phyloP scores from a whole-genome alignment of 805 yeast genomes.

The Myxozyma neotropica region DNA sequence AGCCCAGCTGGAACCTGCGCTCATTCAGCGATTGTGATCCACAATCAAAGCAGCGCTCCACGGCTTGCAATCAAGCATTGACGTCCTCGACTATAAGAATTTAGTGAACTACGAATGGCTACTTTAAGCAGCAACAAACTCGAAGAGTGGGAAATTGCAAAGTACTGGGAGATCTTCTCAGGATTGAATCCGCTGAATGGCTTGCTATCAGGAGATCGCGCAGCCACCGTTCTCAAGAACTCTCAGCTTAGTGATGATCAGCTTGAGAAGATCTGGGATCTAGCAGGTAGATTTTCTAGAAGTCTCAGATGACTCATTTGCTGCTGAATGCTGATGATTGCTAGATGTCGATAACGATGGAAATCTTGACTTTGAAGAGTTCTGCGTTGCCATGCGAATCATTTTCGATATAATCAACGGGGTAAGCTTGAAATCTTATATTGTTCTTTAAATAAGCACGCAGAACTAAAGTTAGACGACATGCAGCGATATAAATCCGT shows the following conservation, averaged over 20 bases:
- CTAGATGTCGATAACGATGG: conserved; percentile 90
- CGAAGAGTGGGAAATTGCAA: conserved; percentile 78
- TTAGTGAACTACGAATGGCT: conserved; percentile 14
- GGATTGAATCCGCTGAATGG: conserved; percentile 83
- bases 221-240: conserved; percentile 82
- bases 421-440: conserved; percentile 40
- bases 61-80: not conserved
- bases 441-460: not conserved
- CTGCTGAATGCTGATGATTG: not conserved
- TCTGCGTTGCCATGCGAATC: conserved; percentile 94
- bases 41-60: too few relatives aligned
- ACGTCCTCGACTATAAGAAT: not conserved
- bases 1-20: too few relatives aligned
- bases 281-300: too few relatives aligned
- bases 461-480: not conserved
- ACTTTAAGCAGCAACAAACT: conserved; percentile 25
- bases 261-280: conserved; percentile 82
- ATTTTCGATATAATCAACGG: conserved; percentile 90
- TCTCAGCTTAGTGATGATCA: conserved; percentile 79
- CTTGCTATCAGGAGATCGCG: conserved; percentile 80
- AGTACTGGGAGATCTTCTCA: conserved; percentile 96
- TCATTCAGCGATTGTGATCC: too few relatives aligned
- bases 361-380: conserved; percentile 91
- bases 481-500: conserved; percentile 45
- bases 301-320: too few relatives aligned